Conservation (phyloP, 306 rosid genomes). For the Sophora flavescens region DNA sequence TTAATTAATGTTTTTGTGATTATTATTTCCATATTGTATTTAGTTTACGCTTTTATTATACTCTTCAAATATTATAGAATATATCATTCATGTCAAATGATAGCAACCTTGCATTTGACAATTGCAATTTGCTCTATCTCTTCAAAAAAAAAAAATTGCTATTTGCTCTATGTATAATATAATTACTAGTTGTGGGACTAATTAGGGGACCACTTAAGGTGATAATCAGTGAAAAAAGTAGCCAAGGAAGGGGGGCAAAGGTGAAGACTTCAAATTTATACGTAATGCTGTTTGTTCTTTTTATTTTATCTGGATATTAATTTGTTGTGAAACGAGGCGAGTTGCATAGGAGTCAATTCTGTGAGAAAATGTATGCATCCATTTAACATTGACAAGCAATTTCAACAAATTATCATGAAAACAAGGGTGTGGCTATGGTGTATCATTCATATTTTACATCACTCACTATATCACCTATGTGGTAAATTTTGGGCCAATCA, state of each 20-base stretch:
- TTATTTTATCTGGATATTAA: background rate
- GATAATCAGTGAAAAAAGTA: background rate
- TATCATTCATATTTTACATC: too few relatives aligned
- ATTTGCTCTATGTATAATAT: background rate
- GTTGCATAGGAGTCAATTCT: too few relatives aligned
- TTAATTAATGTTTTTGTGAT: background rate
- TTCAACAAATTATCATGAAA: background rate
- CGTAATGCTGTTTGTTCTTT: background rate
- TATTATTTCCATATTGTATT: background rate
- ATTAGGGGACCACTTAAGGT: background rate
- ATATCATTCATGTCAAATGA: background rate
- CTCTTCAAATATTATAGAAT: too few relatives aligned
- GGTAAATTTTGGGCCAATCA: too few relatives aligned
- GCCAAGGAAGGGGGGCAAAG: background rate
- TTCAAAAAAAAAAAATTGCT: too few relatives aligned
- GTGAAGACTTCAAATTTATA: background rate
- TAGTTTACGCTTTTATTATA: background rate
- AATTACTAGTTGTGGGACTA: background rate
- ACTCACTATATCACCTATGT: too few relatives aligned
- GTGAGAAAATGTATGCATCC: too few relatives aligned
- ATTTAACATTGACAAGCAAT: background rate
- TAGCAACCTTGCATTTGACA: background rate
- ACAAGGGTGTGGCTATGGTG: too few relatives aligned
- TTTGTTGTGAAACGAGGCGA: too few relatives aligned
- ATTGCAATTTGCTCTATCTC: background rate